Evolutionary conservation across 495 filamentous ascomycete species (phyloP).

Genomic region (Penicillium herquei): DNA sequence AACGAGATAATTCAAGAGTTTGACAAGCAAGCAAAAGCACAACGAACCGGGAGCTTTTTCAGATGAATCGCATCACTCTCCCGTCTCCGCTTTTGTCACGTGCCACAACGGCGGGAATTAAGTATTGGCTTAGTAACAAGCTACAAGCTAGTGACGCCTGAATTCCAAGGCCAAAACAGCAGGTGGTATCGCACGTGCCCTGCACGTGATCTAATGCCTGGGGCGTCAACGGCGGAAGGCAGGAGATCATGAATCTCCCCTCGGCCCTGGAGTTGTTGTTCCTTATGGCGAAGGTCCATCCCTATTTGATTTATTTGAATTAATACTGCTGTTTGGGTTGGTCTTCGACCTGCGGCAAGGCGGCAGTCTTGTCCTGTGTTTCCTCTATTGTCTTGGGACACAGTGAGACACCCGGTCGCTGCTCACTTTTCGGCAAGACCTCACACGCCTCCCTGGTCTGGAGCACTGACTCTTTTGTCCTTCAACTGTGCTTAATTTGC

Average conservation of each 20-base stretch:
- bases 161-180: too few species aligned
- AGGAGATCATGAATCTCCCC: slow-evolving; percentile 20
- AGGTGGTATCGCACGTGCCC: slow-evolving; percentile 11
- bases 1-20: background rate
- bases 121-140: too few species aligned
- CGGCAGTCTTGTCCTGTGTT: slow-evolving; percentile 37
- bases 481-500: slow-evolving; percentile 1
- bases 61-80: slow-evolving; percentile 8
- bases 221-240: slow-evolving; percentile 15
- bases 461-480: slow-evolving; percentile 18
- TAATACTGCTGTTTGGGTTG: slow-evolving; percentile 26
- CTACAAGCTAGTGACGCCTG: too few species aligned
- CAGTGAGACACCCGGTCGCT: slow-evolving; percentile 35
- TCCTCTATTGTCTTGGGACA: slow-evolving; percentile 25
- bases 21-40: slow-evolving; percentile 1
- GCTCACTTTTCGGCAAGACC: slow-evolving; percentile 29
- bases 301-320: slow-evolving; percentile 24
- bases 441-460: slow-evolving; percentile 37
- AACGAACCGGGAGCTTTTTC: slow-evolving; percentile 17
- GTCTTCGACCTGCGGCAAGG: slow-evolving; percentile 36
- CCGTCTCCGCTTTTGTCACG: slow-evolving; percentile 23
- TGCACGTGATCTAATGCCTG: slow-evolving; percentile 10
- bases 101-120: slow-evolving; percentile 2
- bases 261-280: slow-evolving; percentile 21
- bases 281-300: slow-evolving; percentile 29